These are phyloP conservation scores for Salicornia ramosissima DNA, from an alignment of 148 eudicot genomes.

Conservation along the genomic window DNA sequence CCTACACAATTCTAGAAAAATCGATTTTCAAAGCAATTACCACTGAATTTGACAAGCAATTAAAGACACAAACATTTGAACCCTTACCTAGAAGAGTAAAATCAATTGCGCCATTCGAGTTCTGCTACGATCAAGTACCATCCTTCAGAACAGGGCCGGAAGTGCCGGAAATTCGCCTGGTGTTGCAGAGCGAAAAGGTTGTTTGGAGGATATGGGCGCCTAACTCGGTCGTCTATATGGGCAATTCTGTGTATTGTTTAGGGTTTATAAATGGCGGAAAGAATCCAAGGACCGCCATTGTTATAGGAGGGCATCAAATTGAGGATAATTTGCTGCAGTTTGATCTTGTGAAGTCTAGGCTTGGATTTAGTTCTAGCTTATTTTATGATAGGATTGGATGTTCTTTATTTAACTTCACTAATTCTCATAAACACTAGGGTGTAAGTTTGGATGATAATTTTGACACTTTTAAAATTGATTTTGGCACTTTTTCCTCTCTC, in stretches of 20 bases:
- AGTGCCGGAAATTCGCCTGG: conserved; percentile 39
- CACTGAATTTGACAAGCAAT: background rate
- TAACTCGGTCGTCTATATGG: conserved; percentile 37
- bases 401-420: background rate
- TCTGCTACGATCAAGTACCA: conserved; percentile 22
- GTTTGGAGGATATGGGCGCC: conserved; percentile 38
- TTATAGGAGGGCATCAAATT: conserved; percentile 49
- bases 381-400: background rate
- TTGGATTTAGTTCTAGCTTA: conserved; percentile 47
- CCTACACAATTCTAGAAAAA: background rate
- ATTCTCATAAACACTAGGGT: too few species aligned
- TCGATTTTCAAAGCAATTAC: background rate
- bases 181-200: conserved; percentile 31
- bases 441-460: too few species aligned
- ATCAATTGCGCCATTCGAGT: conserved; percentile 32
- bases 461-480: too few species aligned
- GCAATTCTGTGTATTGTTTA: conserved; percentile 23
- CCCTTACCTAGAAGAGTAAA: background rate
- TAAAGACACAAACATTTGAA: background rate
- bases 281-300: conserved; percentile 24
- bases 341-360: conserved; percentile 25
- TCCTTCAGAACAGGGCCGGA: conserved; percentile 28
- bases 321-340: conserved; percentile 49
- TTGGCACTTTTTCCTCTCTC: too few species aligned
- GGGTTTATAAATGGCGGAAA: conserved; percentile 55